Base-by-base conservation (phyloP, 176 grass and related monocot genomes). In the Saccharum officinarum region DNA sequence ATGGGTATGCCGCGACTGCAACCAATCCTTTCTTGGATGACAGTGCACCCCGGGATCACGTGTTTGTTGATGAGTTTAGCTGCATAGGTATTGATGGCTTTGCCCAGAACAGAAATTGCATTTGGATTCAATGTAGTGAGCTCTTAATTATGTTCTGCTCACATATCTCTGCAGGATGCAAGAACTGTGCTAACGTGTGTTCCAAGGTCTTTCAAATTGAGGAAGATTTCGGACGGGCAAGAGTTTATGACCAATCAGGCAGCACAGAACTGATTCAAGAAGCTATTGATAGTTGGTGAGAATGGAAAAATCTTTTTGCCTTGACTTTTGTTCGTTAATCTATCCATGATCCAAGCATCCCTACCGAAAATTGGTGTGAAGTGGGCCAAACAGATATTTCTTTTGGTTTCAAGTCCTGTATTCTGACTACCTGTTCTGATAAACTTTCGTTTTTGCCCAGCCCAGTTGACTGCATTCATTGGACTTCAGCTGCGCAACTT, bases 401-500 rank as follows among this genome's bases (percentile, higher is more conserved):
- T 64, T 15, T 14, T 83, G 4, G 0, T 44, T 42, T 79, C 0
- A 2, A 11, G 6, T 57, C 17, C 59, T 66, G 20, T 52, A 33
- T 61, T 44, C 2, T 50, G 15, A 78, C 5, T 68, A 59, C 38
- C 15, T 81, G 28, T 57, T 82, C 78, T 82, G 50, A 88, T 86
- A 63, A 82, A 76, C 55, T 47, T 75, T 7, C 39, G n/a, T 87
- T 30, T 78, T 59, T 84, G 76, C 90, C 62, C 91, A 99, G 93
- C 77, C 97, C 97, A 41, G 93, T 99, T 86, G 93, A 96, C 88
- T 99, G 97, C 89, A 99, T 99, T 78, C 93, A 99, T 76, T 96
- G 97, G 97, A 99, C 90, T 54, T 99, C 93, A 37, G 97, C 97
- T 73, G 97, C 92, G 50, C 97, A 99, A 44, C 76, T 99, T 77